A percentile compares a stretch with the other conserved stretches of the same genome.
phyloP scores from a whole-genome alignment of 345 rosid genomes.

The Carallia brachiata region DNA sequence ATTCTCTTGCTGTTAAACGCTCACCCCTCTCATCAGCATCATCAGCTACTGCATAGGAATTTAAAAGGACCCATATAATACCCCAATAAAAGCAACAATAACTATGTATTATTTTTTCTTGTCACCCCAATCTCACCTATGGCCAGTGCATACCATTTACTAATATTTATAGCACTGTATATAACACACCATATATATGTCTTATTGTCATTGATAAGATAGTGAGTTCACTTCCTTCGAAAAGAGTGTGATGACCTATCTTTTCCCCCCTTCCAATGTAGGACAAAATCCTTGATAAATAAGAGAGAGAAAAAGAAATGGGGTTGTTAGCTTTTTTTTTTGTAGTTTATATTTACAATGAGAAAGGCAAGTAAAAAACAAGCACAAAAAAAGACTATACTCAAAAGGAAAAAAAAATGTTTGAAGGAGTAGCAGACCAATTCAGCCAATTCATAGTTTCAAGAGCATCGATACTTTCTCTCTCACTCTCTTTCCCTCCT shows the following conservation, averaged over 20 bases:
- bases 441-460: conserved; percentile 73
- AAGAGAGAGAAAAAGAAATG: conserved; percentile 33
- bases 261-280: conserved; percentile 30
- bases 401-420: conserved; percentile 44
- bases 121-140: no score
- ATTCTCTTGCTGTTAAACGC: no score
- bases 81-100: no score
- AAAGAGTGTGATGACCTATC: conserved; percentile 38
- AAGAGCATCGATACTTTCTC: conserved; percentile 36
- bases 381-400: conserved; percentile 4
- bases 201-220: conserved; percentile 3
- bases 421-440: conserved; percentile 84
- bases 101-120: no score
- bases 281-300: conserved; percentile 63
- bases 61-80: no score
- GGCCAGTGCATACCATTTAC: no score
- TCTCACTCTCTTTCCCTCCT: conserved; percentile 35
- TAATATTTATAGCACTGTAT: no score
- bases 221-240: conserved; percentile 31
- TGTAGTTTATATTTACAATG: conserved; percentile 16
- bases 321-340: conserved; percentile 16
- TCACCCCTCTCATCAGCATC: no score
- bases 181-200: no score
- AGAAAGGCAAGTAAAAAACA: conserved; percentile 19
- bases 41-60: no score